Evolutionary conservation across 1,284 basidiomycete species (phyloP).

Genomic region (Peniophora sp.): DNA sequence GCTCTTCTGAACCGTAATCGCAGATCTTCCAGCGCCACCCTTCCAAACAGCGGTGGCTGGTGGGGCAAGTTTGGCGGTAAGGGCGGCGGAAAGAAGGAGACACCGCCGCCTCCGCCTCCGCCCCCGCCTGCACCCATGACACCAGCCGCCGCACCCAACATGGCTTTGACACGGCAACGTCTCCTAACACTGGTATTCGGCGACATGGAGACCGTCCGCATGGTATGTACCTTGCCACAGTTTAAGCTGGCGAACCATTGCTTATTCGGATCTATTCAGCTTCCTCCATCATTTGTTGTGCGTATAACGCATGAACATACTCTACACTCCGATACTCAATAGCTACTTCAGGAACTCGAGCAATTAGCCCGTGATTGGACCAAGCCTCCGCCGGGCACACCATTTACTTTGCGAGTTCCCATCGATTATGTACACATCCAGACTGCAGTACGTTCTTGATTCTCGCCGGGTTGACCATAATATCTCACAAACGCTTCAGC

Average conservation of each 20-base stretch:
- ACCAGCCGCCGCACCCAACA: constrained; percentile 32
- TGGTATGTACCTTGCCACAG: constrained; percentile 34
- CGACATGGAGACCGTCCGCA: constrained; percentile 76
- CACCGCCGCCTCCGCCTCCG: constrained; percentile 36
- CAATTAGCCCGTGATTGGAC: constrained; percentile 73
- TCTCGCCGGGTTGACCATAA: constrained; percentile 1
- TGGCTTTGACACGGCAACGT: constrained; percentile 60
- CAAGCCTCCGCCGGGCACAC: constrained; percentile 68
- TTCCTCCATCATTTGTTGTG: constrained; percentile 57
- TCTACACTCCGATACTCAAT: constrained; percentile 1
- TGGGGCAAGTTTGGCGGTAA: constrained; percentile 70
- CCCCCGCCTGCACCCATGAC: constrained; percentile 36
- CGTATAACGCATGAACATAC: constrained; percentile 12
- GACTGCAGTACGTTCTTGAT: constrained; percentile 52
- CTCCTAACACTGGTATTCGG: constrained; percentile 73
- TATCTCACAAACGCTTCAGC: constrained; percentile 29
- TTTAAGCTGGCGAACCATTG: constrained; percentile 5
- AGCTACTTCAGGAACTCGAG: constrained; percentile 56
- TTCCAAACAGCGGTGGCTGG: constrained; percentile 37
- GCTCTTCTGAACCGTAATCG: constrained; percentile 18
- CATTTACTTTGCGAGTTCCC: constrained; percentile 66
- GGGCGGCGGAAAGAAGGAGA: constrained; percentile 42
- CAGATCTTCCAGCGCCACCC: constrained; percentile 59
- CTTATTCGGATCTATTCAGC: constrained; percentile 26
- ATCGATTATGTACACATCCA: constrained; percentile 77